Base-by-base conservation (phyloP, 1,139 yeast species). In the Pichia sp. region DNA sequence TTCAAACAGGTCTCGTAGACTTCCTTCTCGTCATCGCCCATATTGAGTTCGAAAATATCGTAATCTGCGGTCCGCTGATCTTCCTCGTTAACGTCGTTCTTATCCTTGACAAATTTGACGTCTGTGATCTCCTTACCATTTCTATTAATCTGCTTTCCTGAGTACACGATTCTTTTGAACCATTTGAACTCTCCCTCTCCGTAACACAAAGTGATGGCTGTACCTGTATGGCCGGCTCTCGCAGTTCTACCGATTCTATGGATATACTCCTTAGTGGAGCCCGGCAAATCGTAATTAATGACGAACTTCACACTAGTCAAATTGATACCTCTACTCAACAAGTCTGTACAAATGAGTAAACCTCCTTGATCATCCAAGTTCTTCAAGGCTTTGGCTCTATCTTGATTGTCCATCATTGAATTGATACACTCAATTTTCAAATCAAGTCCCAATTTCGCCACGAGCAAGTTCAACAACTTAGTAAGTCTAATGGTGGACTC, bases 231-330 rank as follows among this genome's bases (percentile, higher is more conserved):
- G 38, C 82, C 79, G 2, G 97, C 98, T 60, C 98, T 76, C 1
- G 97, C 97, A 0, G 97, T 88, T 64, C 98, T 77, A 30, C 98
- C 98, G 24, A 88, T 91, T 48, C 98, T 72, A 58, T 91, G 99
- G 22, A 91, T 85, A 50, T 91, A 93, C 52, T 91, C 98, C 46
- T 93, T 78, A 1, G 91, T 72, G 0, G 95, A 83, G 31, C 77
- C 72, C 8, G 98, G 98, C 39, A 87, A 62, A 51, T 93, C 98
- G 56, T 91, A 91, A 58, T 91, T 93, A 37, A 91, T 62, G 12
- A 91, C 96, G 42, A 77, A 75, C 22, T 77, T 69, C 34, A 93
- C 76, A 7, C 77, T 68, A 9, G 71, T 63, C 33, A 93, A 70
- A 62, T 91, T 96, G 29, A 91, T 74, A 63, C 99, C 99, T 60